A percentile compares a stretch with the other conserved stretches of the same genome.
Conservation (phyloP, 2,329 filamentous ascomycete genomes). For the Leptoxyphium fumago region DNA sequence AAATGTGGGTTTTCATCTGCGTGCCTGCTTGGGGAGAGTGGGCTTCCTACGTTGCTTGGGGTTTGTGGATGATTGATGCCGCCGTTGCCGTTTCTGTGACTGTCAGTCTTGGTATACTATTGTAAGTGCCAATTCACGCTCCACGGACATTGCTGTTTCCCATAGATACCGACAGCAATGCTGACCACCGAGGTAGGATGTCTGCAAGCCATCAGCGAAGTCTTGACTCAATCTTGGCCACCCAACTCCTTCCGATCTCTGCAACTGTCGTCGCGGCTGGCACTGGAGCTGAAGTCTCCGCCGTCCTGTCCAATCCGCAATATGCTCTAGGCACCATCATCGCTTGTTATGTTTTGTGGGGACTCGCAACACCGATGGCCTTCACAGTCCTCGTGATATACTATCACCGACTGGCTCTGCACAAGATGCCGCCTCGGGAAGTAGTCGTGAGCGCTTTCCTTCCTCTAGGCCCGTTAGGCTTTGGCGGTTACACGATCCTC, state of each 20-base stretch:
- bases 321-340: constrained; percentile 49
- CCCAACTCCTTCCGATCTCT: constrained; percentile 51
- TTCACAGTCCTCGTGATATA: constrained; percentile 52
- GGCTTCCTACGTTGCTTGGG: constrained; percentile 34
- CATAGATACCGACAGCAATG: too few species aligned
- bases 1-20: constrained; percentile 16
- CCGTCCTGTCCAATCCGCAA: constrained; percentile 38
- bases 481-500: constrained; percentile 48
- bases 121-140: constrained; percentile 7
- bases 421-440: constrained; percentile 52
- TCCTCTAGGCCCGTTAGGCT: constrained; percentile 51
- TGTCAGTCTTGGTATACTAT: constrained; percentile 24
- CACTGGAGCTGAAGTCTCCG: constrained; percentile 48
- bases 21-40: constrained; percentile 23
- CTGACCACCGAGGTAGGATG: constrained; percentile 5
- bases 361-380: constrained; percentile 46
- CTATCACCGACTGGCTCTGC: constrained; percentile 52
- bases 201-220: constrained; percentile 19
- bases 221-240: constrained; percentile 46
- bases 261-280: constrained; percentile 51
- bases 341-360: constrained; percentile 53
- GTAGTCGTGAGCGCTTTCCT: constrained; percentile 55
- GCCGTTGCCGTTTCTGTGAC: constrained; percentile 27
- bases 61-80: constrained; percentile 36
- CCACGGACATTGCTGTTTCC: not conserved